Conservation (phyloP, 148 eudicot species). For the Gaultheria prostrata region DNA sequence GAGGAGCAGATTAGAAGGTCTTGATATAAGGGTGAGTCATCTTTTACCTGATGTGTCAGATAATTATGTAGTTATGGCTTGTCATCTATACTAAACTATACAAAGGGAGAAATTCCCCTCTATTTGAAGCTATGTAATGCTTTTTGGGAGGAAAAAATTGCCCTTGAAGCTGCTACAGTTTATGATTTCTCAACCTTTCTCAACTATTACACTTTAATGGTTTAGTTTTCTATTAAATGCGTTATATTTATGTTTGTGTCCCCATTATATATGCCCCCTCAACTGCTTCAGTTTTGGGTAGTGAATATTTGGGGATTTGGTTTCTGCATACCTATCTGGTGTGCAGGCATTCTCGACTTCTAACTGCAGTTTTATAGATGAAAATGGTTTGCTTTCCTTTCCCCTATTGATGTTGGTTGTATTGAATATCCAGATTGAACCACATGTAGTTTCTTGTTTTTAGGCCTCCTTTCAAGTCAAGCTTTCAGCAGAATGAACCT, state of each 20-base stretch:
- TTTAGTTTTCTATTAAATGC: neutral
- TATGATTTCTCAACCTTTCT: neutral
- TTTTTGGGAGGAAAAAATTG: neutral
- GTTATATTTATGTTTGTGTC: neutral
- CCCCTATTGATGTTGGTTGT: neutral
- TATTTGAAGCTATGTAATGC: neutral
- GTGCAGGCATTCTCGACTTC: neutral
- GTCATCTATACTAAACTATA: neutral
- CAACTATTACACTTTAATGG: neutral
- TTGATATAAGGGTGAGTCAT: slow-evolving; percentile 83
- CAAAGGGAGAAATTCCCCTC: neutral
- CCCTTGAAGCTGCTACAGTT: neutral
- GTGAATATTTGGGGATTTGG: neutral
- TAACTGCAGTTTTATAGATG: neutral
- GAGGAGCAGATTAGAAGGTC: slow-evolving; percentile 80
- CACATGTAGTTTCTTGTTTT: neutral
- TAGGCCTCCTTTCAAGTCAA: neutral
- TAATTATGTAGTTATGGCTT: neutral
- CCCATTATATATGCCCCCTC: neutral
- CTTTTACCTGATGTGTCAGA: slow-evolving; percentile 11
- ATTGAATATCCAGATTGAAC: neutral
- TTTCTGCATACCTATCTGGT: neutral
- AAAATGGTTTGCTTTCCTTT: neutral
- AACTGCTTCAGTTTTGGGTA: neutral
- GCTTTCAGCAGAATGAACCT: neutral